These are phyloP conservation scores for Marsdenia floribunda DNA, from an alignment of 257 asterid genomes.

Conservation along the genomic window DNA sequence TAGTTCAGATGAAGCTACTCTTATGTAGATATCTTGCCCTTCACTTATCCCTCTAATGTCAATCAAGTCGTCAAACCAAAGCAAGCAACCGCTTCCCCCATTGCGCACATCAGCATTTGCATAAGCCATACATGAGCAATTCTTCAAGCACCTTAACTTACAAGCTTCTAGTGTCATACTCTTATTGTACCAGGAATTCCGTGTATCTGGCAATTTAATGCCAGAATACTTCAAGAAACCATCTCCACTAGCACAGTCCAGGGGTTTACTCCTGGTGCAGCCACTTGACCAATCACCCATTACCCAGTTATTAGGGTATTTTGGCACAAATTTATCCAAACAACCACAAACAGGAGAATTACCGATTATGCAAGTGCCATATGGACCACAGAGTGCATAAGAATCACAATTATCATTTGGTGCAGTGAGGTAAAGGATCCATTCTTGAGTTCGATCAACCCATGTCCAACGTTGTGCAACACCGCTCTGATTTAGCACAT, in stretches of 20 bases:
- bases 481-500: not conserved
- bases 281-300: slow-evolving; percentile 26
- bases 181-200: slow-evolving; percentile 16
- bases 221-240: slow-evolving; percentile 18
- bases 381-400: slow-evolving; percentile 24
- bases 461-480: slow-evolving; percentile 12
- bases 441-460: slow-evolving; percentile 18
- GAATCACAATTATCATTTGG: slow-evolving; percentile 32
- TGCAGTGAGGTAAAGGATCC: slow-evolving; percentile 12
- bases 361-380: slow-evolving; percentile 27
- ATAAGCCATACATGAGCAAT: slow-evolving; percentile 36
- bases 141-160: slow-evolving; percentile 22
- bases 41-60: not conserved
- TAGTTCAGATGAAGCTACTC: slow-evolving; percentile 5
- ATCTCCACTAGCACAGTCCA: slow-evolving; percentile 23
- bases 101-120: slow-evolving; percentile 19
- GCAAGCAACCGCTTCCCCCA: slow-evolving; percentile 33
- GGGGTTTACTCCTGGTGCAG: slow-evolving; percentile 23
- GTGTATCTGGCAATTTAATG: slow-evolving; percentile 31
- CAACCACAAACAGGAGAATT: slow-evolving; percentile 27
- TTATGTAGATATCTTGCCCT: slow-evolving; percentile 7
- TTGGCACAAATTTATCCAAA: slow-evolving; percentile 25
- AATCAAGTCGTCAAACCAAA: slow-evolving; percentile 27
- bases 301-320: slow-evolving; percentile 18
- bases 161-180: slow-evolving; percentile 23